Evolutionary conservation across 2,329 filamentous ascomycete species (phyloP).

Genomic region (Cladophialophora bantiana): DNA sequence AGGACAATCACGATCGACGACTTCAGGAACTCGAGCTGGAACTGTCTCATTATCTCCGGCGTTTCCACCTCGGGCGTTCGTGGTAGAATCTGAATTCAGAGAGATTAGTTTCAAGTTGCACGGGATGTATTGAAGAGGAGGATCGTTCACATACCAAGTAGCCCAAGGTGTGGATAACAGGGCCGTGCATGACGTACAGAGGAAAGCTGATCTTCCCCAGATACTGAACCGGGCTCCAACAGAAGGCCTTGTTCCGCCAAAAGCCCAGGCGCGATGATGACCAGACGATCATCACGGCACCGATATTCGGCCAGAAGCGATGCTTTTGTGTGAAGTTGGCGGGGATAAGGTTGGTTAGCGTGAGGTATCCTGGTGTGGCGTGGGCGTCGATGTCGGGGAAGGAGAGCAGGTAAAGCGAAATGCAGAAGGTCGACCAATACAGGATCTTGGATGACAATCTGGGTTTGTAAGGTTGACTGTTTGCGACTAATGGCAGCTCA

Average conservation of each 20-base stretch:
- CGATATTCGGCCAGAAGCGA: slow-evolving; percentile 54
- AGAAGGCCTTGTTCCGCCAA: slow-evolving; percentile 51
- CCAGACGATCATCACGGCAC: slow-evolving; percentile 52
- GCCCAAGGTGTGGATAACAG: slow-evolving; percentile 52
- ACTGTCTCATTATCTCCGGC: slow-evolving; percentile 44
- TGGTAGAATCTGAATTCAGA: slow-evolving; percentile 40
- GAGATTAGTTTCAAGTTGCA: slow-evolving; percentile 1
- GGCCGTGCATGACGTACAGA: slow-evolving; percentile 57
- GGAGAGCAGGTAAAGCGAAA: slow-evolving; percentile 53
- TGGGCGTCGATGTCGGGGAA: slow-evolving; percentile 48
- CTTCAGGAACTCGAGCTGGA: slow-evolving; percentile 50
- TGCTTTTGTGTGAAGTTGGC: slow-evolving; percentile 52
- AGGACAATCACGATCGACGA: slow-evolving; percentile 51
- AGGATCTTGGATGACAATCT: slow-evolving; percentile 30
- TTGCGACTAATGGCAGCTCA: slow-evolving; percentile 18
- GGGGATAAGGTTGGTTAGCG: slow-evolving; percentile 50
- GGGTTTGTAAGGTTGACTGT: not conserved
- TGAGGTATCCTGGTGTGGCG: slow-evolving; percentile 52
- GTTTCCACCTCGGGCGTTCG: slow-evolving; percentile 45
- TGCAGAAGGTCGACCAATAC: slow-evolving; percentile 49
- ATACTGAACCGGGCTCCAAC: slow-evolving; percentile 52
- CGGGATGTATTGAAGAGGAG: not conserved
- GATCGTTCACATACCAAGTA: slow-evolving; percentile 46
- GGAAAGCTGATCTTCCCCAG: slow-evolving; percentile 57
- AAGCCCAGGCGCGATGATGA: slow-evolving; percentile 51